phyloP scores from a whole-genome alignment of 345 rosid genomes.

The Melaleuca quinquenervia region DNA sequence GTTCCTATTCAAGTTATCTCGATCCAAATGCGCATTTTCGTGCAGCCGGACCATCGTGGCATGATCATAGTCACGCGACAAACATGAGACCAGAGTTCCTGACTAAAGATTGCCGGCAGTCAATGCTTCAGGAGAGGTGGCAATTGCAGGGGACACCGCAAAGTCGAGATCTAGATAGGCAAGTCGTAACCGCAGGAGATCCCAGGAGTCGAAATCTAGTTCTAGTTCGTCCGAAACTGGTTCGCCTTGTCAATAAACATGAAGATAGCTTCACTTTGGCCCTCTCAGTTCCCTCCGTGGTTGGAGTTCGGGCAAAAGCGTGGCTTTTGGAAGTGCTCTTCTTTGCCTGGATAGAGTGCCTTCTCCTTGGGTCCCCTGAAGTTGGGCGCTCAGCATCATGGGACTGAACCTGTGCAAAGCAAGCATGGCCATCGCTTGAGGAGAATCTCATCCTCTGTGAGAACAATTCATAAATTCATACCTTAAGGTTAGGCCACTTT shows the following conservation, averaged over 20 bases:
- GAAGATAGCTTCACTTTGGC: not conserved
- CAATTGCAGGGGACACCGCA: not conserved
- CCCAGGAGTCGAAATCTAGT: not conserved
- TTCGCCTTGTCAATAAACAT: not conserved
- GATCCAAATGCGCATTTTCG: not conserved
- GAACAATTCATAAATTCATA: too few species aligned
- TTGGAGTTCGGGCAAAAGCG: not conserved
- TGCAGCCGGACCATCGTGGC: not conserved
- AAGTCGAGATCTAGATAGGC: not conserved
- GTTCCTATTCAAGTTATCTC: not conserved
- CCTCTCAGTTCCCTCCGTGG: not conserved
- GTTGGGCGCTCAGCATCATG: not conserved
- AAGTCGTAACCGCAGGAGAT: not conserved
- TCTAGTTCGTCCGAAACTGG: not conserved
- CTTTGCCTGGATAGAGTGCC: too few species aligned
- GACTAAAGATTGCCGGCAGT: not conserved
- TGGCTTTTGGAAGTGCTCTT: too few species aligned
- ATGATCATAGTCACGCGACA: fast-evolving
- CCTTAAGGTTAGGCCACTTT: too few species aligned
- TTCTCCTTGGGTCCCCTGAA: too few species aligned
- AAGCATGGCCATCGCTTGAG: not conserved
- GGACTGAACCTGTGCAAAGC: not conserved
- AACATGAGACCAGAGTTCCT: not conserved
- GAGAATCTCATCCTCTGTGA: not conserved
- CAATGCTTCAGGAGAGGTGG: not conserved